These are phyloP conservation scores for Claviceps digitariae DNA, from an alignment of 2,329 filamentous ascomycete species.

Conservation along the genomic window DNA sequence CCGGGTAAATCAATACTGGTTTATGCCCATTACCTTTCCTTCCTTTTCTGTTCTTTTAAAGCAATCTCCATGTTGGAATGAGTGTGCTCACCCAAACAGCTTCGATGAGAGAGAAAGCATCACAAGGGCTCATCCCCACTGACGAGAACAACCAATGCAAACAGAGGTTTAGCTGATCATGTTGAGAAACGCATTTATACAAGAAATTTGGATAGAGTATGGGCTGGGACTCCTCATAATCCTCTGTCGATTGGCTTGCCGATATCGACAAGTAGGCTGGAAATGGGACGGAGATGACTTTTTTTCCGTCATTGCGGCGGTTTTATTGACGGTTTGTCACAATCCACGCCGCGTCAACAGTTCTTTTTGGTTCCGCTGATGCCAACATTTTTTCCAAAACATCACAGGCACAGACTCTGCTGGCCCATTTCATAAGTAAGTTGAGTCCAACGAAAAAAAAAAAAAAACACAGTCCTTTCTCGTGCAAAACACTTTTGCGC, in stretches of 20 bases:
- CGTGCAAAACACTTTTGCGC: neutral
- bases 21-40: neutral
- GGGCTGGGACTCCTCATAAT: neutral
- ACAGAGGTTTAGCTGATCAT: neutral
- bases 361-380: neutral
- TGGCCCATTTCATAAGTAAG: neutral
- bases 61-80: neutral
- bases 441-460: neutral
- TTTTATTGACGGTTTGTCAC: slow-evolving; percentile 3
- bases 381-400: neutral
- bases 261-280: neutral
- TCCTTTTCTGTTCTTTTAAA: neutral
- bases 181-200: neutral
- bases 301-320: neutral
- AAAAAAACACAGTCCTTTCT: neutral
- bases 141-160: neutral
- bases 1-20: neutral
- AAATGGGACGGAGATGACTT: slow-evolving; percentile 4
- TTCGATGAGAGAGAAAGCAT: neutral
- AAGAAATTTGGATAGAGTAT: neutral
- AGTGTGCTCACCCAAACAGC: neutral
- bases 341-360: neutral
- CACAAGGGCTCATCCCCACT: neutral
- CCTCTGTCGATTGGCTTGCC: neutral
- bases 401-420: neutral